Conservation (phyloP, 805 yeast genomes). For the Metschnikowia bowlesiae region DNA sequence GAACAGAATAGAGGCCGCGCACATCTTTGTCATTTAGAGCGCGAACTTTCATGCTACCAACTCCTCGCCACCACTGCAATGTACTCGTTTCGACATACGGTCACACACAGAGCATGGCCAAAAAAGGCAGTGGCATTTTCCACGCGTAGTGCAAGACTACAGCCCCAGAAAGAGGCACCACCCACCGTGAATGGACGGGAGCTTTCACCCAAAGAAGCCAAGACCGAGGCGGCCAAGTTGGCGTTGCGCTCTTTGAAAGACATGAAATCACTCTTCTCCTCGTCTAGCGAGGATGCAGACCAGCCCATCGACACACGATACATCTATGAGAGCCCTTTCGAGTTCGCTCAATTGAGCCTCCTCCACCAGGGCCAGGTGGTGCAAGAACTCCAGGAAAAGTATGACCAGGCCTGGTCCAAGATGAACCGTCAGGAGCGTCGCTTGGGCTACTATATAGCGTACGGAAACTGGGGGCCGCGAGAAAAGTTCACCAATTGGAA, state of each 20-base stretch:
- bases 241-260: constrained; percentile 40
- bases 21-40: neutral
- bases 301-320: constrained; percentile 47
- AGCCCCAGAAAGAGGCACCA: neutral
- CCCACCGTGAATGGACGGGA: constrained; percentile 10
- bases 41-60: neutral
- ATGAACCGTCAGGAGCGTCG: constrained; percentile 48
- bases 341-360: constrained; percentile 32
- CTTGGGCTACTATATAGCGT: constrained; percentile 57
- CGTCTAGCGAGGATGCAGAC: constrained; percentile 37
- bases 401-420: constrained; percentile 53
- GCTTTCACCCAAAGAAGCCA: constrained; percentile 17
- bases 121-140: neutral
- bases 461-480: constrained; percentile 71
- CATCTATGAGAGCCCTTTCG: constrained; percentile 34
- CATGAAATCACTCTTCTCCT: constrained; percentile 35
- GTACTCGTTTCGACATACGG: neutral
- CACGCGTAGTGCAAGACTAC: neutral
- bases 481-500: constrained; percentile 49
- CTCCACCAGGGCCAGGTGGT: constrained; percentile 56
- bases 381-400: constrained; percentile 47
- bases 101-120: neutral
- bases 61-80: neutral
- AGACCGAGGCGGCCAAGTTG: constrained; percentile 33
- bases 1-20: neutral